Evolutionary conservation across 1,284 basidiomycete genomes (phyloP), one percentile per base, ranked within the genome.

Genomic region (Xerocomus nothofagi): DNA sequence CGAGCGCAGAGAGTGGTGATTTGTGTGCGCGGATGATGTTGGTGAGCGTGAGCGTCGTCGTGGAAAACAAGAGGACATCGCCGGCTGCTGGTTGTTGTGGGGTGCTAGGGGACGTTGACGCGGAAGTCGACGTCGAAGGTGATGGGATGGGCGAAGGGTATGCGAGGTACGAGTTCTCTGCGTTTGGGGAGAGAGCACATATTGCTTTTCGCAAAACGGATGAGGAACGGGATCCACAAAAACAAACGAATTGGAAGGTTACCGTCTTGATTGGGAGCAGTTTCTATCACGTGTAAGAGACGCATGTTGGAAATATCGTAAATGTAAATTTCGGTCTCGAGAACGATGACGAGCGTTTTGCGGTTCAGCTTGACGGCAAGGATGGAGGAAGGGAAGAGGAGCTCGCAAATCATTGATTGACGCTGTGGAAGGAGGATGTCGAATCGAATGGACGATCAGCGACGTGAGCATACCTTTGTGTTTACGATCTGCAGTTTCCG

Each of bases 301-400:
- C 95, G 90, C 96, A 99, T 98, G 61, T 98, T 99, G 53, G 89
- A 92, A 61, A 99, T 98, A 67, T 99, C 96, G 67, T 99, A 99
- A 50, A 98, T 94, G 74, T 98, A 99, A 52, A 99, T 97, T 70
- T 98, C 93, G 36, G 84, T 83, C 67, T 98, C 95, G 47, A 99
- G 81, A 7, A 99, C 90, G 54, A 99, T 96, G 31, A 98, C 91
- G 20, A 99, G 81, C 0, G 94, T 88, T 72, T 97, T 94, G 49
- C 97, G 81, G 73, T 99, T 99, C 64, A 99, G 81, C 73, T 97
- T 98, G 67, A 99, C 95, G 6, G 91, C 86, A 24, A 98, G 82
- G 51, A 99, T 95, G 2, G 93, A 92, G 1, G 93, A 94, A 0
- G 96, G 96, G 69, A 99, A 99, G 15, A 96, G 81, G 18, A 99